Base-by-base conservation (phyloP, 2,329 filamentous ascomycete genomes). In the Rutstroemia sp. region DNA sequence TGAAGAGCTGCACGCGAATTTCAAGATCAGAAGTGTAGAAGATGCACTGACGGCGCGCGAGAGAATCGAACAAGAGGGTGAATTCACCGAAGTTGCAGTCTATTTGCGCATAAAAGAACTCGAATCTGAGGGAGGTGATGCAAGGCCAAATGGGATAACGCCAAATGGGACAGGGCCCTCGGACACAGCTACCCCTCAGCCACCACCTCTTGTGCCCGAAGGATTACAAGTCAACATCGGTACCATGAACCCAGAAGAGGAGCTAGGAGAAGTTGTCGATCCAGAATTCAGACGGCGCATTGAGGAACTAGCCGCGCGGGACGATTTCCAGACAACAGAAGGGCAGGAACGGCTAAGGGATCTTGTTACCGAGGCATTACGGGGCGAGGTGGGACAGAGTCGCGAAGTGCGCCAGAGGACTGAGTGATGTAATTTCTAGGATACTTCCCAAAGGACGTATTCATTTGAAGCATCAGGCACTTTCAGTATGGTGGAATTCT, bases 271-370 rank as follows among this genome's bases (percentile, higher is more conserved):
- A 61, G 81, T 87, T 57, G 81, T 86, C 8, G 91, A 97, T 68
- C 84, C 89, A 1, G 91, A 92, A 63, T 89, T 99, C 63, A 83
- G 87, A 67, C 78, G 87, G 63, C 80, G 89, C 53, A 97, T 99
- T 67, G 91, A 97, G 67, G 88, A 96, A 71, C 74, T 99, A 58
- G 92, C 94, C 2, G 80, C 86, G 38, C 79, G 90, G 42, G 84
- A 87, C 23, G 91, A 97, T 67, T 95, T 96, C 66, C 78, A 92
- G 64, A 87, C 84, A 5, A 84, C 89, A 54, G 83, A 87, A 58
- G 89, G 88, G 4, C 94, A 99, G 72, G 80, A 79, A 21, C 84
- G 92, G 68, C 73, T 99, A 66, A 81, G 91, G 58, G 79, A 82
- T 62, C 74, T 99, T 58, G 84, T 99, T 5, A 81, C 87, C 62